A percentile compares a stretch with the other conserved stretches of the same genome.
Conservation (phyloP, 2,329 filamentous ascomycete genomes). For the Aspergillus fijiensis region DNA sequence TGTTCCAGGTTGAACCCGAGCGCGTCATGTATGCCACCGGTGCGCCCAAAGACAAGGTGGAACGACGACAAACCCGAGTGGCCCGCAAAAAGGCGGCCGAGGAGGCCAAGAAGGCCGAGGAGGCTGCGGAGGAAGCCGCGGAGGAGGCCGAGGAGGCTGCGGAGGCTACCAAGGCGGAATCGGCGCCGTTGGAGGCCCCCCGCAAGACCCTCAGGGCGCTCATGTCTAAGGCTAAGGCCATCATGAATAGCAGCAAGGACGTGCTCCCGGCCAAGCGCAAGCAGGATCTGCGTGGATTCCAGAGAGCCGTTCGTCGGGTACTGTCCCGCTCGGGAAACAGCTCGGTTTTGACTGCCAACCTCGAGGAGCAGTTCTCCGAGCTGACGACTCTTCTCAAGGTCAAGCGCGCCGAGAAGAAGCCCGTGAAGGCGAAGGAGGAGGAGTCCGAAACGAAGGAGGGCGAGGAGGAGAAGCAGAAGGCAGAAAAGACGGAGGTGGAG, state of each 20-base stretch:
- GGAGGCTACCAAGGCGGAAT: constrained; percentile 17
- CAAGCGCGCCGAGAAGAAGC: constrained; percentile 31
- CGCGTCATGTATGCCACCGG: constrained; percentile 87
- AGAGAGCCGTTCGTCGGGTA: constrained; percentile 62
- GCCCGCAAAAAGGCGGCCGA: constrained; percentile 25
- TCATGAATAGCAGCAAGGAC: constrained; percentile 55
- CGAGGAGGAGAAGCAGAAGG: constrained; percentile 7
- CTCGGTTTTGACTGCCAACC: constrained; percentile 46
- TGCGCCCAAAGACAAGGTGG: constrained; percentile 58
- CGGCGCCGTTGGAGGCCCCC: constrained; percentile 39
- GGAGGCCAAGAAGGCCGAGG: constrained; percentile 20
- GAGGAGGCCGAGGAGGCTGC: constrained; percentile 20
- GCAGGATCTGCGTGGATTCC: constrained; percentile 71
- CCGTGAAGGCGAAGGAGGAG: constrained; percentile 6
- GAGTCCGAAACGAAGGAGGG: not conserved
- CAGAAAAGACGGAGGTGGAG: not conserved
- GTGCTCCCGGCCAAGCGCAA: constrained; percentile 68
- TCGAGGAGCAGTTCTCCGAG: constrained; percentile 56
- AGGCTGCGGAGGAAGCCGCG: constrained; percentile 24
- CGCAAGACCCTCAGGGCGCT: constrained; percentile 55
- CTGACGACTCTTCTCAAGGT: constrained; percentile 52
- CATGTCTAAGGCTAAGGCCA: constrained; percentile 58
- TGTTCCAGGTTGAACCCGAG: constrained; percentile 93
- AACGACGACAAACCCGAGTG: constrained; percentile 40
- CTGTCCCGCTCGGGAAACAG: constrained; percentile 55